Base-by-base conservation (phyloP, 805 yeast genomes). In the Komagataella pseudopastoris region DNA sequence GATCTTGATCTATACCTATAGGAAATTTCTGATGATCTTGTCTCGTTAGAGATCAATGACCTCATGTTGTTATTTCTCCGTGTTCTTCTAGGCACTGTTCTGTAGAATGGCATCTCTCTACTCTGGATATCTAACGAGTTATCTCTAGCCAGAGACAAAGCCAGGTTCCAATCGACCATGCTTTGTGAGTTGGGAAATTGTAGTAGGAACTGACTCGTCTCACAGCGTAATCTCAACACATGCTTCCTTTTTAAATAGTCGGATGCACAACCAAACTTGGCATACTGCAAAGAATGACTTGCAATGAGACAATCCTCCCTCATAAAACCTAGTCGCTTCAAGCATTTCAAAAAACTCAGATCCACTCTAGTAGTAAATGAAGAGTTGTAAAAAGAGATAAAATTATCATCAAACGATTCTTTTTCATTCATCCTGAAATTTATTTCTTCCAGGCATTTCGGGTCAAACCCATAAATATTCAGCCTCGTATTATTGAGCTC, bases 401-500 rank as follows among this genome's bases (percentile, higher is more conserved):
- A 45, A 3, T 14, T 7, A 7, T 45, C 23, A n/a, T 45, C n/a
- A 67, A 18, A 16, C 12, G 22, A 45, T 6, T 7, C 18, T n/a
- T 22, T 22, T 22, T 14, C 47, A n/a, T 22, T 22, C 23, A 45
- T 22, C 14, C 12, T 30, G 39, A 30, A 10, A 30, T 4, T 30
- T 4, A 30, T 4, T 30, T 30, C 39, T 6, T 30, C 39, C 8
- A 30, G 39, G 10, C 10, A 30, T 14, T 14, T 30, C 14, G 39
- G 14, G 24, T 45, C 47, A 12, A 71, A 69, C 16, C 65, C 59
- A 63, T 85, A 86, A 51, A 90, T 69, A 63, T 85, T 85, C 43
- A 90, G 68, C 66, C 88, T 96, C 1, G 97, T 90, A 17, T 91
- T 86, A 70, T 90, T 88, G 50, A 90, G 69, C 60, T 85, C 95